Conservation (phyloP, 768 basidiomycete species). For the Rhizopogon vinicolor region DNA sequence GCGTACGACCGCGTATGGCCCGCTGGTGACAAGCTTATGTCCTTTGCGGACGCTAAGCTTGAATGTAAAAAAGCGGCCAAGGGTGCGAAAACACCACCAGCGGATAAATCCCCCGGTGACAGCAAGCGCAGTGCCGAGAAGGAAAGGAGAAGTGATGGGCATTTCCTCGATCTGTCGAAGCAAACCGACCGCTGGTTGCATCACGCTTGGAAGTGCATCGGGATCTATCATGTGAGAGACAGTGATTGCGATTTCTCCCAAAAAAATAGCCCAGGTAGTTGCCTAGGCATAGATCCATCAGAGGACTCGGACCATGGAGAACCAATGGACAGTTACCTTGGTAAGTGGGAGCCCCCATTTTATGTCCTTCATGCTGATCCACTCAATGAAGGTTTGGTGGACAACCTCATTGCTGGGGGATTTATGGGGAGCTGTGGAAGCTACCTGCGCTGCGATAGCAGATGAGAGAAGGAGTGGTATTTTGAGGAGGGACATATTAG, state of each 20-base stretch:
- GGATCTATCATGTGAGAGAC: slow-evolving; percentile 1
- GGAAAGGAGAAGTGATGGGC: slow-evolving; percentile 7
- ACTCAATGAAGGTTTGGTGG: not conserved
- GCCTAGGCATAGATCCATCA: slow-evolving; percentile 17
- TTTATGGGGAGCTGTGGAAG: slow-evolving; percentile 41
- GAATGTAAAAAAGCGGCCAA: slow-evolving; percentile 48
- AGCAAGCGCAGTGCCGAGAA: slow-evolving; percentile 31
- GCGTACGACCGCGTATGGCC: slow-evolving; percentile 14
- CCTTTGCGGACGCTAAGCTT: slow-evolving; percentile 43
- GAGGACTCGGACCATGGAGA: not conserved
- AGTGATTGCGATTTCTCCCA: slow-evolving; percentile 35
- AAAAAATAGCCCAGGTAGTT: slow-evolving; percentile 33
- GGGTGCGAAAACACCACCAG: slow-evolving; percentile 37
- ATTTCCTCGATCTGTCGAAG: no score
- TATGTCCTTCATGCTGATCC: not conserved
- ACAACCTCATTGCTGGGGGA: slow-evolving; percentile 32
- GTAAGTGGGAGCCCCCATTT: no score
- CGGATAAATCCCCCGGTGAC: slow-evolving; percentile 35
- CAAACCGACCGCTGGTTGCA: no score
- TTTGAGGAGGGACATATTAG: slow-evolving; percentile 29
- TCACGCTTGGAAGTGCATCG: no score
- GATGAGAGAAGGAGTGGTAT: slow-evolving; percentile 38
- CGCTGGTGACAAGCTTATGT: slow-evolving; percentile 11
- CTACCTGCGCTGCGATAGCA: slow-evolving; percentile 34
- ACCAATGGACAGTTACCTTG: no score